Percentiles rank a stretch among this genome's conserved stretches.
phyloP scores from a whole-genome alignment of 2,329 filamentous ascomycete species.

The Colletotrichum simmondsii region DNA sequence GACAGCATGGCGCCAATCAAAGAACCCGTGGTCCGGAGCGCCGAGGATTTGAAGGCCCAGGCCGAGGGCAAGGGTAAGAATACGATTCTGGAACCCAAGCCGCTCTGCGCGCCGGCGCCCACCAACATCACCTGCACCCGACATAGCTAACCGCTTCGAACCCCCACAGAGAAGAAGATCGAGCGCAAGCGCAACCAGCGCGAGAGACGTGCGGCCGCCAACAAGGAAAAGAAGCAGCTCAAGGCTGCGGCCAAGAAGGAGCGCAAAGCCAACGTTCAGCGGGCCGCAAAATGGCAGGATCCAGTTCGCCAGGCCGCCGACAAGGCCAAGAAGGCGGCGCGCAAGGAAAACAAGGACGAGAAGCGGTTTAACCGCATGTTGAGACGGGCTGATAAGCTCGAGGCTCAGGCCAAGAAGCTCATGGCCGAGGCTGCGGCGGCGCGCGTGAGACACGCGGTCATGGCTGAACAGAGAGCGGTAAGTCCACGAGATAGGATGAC shows the following conservation, averaged over 20 bases:
- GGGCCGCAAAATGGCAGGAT: constrained; percentile 45
- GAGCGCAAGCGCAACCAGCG: constrained; percentile 42
- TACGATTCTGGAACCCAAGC: neutral
- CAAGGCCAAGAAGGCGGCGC: constrained; percentile 43
- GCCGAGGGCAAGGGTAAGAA: constrained; percentile 21
- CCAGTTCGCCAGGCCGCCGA: constrained; percentile 44
- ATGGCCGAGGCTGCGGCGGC: constrained; percentile 51
- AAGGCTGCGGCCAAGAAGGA: constrained; percentile 51
- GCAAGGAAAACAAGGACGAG: constrained; percentile 44
- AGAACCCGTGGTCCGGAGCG: neutral
- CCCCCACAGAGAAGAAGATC: constrained; percentile 42
- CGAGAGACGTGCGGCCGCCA: constrained; percentile 39
- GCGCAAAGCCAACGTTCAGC: constrained; percentile 47
- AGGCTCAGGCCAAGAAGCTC: constrained; percentile 52
- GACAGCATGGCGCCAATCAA: constrained; percentile 9
- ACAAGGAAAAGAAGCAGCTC: constrained; percentile 49
- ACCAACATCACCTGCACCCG: neutral
- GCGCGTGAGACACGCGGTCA: constrained; percentile 40
- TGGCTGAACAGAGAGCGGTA: constrained; percentile 42
- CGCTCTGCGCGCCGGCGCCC: neutral
- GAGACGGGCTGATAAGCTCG: constrained; percentile 52
- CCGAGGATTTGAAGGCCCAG: constrained; percentile 35
- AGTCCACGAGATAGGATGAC: neutral
- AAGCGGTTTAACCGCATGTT: constrained; percentile 51
- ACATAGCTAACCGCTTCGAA: neutral